Conservation (phyloP, 257 asterid genomes). For the Eustoma russellianum region DNA sequence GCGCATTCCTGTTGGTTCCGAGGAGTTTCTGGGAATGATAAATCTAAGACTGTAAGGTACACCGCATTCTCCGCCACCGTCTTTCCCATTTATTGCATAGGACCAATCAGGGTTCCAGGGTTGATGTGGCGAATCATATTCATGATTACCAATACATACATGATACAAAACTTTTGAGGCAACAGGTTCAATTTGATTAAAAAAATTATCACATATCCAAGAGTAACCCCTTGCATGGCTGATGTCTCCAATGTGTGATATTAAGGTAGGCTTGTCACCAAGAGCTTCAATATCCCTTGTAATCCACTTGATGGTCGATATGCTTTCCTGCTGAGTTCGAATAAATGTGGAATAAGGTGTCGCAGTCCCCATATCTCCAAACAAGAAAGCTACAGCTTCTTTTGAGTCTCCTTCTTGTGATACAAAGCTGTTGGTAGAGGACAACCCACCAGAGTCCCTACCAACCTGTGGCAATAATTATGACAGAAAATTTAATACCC, state of each 20-base stretch:
- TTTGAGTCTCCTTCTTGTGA: slow-evolving; percentile 41
- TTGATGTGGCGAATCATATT: slow-evolving; percentile 81
- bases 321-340: slow-evolving; percentile 71
- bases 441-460: slow-evolving; percentile 79
- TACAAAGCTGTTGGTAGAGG: slow-evolving; percentile 49
- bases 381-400: slow-evolving; percentile 71
- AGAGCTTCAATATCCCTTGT: slow-evolving; percentile 63
- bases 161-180: slow-evolving; percentile 79
- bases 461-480: slow-evolving; percentile 58
- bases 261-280: slow-evolving; percentile 69
- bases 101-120: slow-evolving; percentile 97
- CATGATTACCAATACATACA: slow-evolving; percentile 92
- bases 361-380: slow-evolving; percentile 96
- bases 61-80: slow-evolving; percentile 97
- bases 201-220: slow-evolving; percentile 93
- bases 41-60: slow-evolving; percentile 80
- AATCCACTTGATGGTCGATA: slow-evolving; percentile 78
- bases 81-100: slow-evolving; percentile 38
- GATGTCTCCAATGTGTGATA: slow-evolving; percentile 91
- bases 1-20: slow-evolving; percentile 62
- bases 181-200: slow-evolving; percentile 64
- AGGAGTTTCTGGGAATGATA: slow-evolving; percentile 82
- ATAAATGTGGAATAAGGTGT: slow-evolving; percentile 66
- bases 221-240: slow-evolving; percentile 93
- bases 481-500: too few species aligned